These are phyloP conservation scores for Posidonia australis DNA, from an alignment of 106 monocot species.

Conservation along the genomic window DNA sequence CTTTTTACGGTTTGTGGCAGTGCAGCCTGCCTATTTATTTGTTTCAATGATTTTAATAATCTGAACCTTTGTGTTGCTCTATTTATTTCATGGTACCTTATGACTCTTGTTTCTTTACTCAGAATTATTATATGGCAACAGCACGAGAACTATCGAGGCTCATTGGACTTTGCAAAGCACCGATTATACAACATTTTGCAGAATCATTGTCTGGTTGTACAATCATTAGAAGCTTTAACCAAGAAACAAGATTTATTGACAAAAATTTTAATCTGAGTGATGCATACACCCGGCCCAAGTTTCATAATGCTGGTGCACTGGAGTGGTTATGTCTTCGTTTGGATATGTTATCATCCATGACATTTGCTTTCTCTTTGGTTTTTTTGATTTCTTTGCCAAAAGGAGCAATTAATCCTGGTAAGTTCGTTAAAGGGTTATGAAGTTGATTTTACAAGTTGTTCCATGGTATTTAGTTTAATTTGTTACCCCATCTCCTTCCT, in stretches of 20 bases:
- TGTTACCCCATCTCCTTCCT: not conserved
- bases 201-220: slow-evolving; percentile 62
- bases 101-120: slow-evolving; percentile 6
- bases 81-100: not conserved
- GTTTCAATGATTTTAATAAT: no score
- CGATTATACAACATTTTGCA: slow-evolving; percentile 78
- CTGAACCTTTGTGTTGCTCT: no score
- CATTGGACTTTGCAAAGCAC: slow-evolving; percentile 58
- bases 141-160: slow-evolving; percentile 61
- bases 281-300: slow-evolving; percentile 47
- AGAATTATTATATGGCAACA: slow-evolving; percentile 69
- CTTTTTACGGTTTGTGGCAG: no score
- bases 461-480: not conserved
- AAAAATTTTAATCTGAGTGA: slow-evolving; percentile 43
- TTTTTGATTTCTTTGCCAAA: slow-evolving; percentile 47
- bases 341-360: slow-evolving; percentile 48
- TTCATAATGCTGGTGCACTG: slow-evolving; percentile 48
- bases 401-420: slow-evolving; percentile 64
- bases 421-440: not conserved
- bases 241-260: slow-evolving; percentile 38
- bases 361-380: slow-evolving; percentile 61
- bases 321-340: slow-evolving; percentile 66
- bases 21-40: not conserved
- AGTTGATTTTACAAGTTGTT: not conserved
- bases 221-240: slow-evolving; percentile 62